These are phyloP conservation scores for Leccinum brunneo-olivaceum DNA, from an alignment of 1,284 basidiomycete genomes.

Conservation along the genomic window DNA sequence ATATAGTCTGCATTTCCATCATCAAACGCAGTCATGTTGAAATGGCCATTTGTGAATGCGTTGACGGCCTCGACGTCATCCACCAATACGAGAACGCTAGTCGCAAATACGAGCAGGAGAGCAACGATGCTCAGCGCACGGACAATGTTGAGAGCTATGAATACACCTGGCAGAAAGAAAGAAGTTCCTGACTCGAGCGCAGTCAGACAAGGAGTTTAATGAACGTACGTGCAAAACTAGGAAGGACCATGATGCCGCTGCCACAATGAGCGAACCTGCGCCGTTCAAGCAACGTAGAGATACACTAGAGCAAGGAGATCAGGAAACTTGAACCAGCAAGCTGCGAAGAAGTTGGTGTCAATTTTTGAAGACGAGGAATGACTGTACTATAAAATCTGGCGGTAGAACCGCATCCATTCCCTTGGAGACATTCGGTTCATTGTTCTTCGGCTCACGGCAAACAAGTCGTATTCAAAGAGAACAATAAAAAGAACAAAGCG, in stretches of 20 bases:
- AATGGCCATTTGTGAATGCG: constrained; percentile 40
- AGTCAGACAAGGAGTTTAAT: not conserved
- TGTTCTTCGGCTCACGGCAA: constrained; percentile 16
- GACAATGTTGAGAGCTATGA: constrained; percentile 73
- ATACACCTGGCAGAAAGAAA: constrained; percentile 42
- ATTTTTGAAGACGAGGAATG: not conserved
- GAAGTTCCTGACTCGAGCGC: not conserved
- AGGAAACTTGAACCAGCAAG: constrained; percentile 27
- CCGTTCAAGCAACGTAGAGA: constrained; percentile 12
- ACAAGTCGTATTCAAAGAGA: constrained; percentile 8
- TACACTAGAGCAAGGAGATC: constrained; percentile 1
- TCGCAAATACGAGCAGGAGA: constrained; percentile 68
- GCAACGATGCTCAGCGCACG: constrained; percentile 73
- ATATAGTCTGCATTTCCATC: constrained; percentile 63
- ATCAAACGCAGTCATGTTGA: constrained; percentile 26
- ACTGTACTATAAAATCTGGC: not conserved
- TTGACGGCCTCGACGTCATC: constrained; percentile 77
- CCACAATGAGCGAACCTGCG: constrained; percentile 23
- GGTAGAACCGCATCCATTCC: constrained; percentile 13
- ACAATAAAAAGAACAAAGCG: constrained; percentile 22
- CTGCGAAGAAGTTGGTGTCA: constrained; percentile 3
- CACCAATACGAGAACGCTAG: constrained; percentile 75
- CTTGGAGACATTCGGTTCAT: constrained; percentile 22
- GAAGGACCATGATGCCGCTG: constrained; percentile 32
- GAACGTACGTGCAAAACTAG: constrained; percentile 43